Base-by-base conservation (phyloP, 2,329 filamentous ascomycete species). In the Elsinoe necatrix region DNA sequence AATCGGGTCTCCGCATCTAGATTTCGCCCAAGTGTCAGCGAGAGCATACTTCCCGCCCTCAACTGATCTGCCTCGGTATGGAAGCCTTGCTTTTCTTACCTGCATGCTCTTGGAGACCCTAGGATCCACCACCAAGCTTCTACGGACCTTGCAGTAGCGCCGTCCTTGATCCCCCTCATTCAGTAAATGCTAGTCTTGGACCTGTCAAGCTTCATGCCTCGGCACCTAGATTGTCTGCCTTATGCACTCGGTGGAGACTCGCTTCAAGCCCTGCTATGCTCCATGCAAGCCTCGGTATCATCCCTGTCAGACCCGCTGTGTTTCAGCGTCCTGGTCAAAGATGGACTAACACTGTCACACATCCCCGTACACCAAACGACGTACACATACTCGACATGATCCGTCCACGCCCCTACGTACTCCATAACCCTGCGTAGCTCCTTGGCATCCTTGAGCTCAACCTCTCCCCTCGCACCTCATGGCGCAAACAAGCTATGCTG, bases 141-240 rank as follows among this genome's bases (percentile, higher is more conserved):
- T 31, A 37, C 48, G 48, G 48, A 52, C 48, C 48, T 52, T 52
- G 48, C 48, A 52, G 48, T 52, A 52, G 48, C 20, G 48, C 48
- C n/a, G 48, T 12, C 4, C 29, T 52, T 52, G 48, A 52, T 52
- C 48, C 37, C 48, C 21, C 48, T 39, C 29, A 34, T 25, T 35
- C 48, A 39, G 16, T 37, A 12, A 21, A 34, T 18, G 20, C 34
- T 52, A 31, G 45, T 20, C 45, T 50, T 50, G 45, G 25, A 31
- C 23, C 25, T 14, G 29, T 52, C 48, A 52, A 52, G 48, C 48
- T 52, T 52, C 48, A 52, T 52, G 48, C 48, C 48, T 52, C 48
- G 48, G 48, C 20, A 52, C 48, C 48, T 52, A 23, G 48, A 37
- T 31, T 34, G 16, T 18, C 27, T 20, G 23, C 45, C 12, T 25